Base-by-base conservation (phyloP, 1,284 basidiomycete genomes). In the Trametes pubescens region DNA sequence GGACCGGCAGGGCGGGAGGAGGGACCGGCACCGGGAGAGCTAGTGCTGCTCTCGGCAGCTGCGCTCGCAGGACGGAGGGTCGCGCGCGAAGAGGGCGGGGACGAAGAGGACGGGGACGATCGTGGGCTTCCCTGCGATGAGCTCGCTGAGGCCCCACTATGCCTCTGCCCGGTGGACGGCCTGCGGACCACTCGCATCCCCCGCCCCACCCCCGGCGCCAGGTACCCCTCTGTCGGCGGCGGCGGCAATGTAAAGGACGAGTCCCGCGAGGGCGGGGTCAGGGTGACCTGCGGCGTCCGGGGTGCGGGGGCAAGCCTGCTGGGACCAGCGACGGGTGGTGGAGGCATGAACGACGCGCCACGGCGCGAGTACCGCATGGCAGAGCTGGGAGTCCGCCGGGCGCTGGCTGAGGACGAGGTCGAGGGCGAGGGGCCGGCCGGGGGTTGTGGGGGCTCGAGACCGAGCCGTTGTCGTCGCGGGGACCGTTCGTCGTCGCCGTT, bases 381-480 rank as follows among this genome's bases (percentile, higher is more conserved):
- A 16, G 13, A 22, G 21, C 46, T 37, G 4, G 46, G 10, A 4
- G 35, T 34, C 5, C 18, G 10, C 11, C 52, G 59, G 16, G 21
- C 18, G 35, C 46, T 46, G n/a, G 32, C 13, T 9, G 24, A 6
- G 32, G 58, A 32, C 29, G 29, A 6, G 34, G 58, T 4, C 29
- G 29, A 6, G 34, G 58, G 13, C 22, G 51, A 37, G n/a, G 51
- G 11, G 14, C 32, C 14, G 40, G 32, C 18, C 18, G 58, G 4
- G 24, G 46, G 3, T 13, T 32, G 29, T 32, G 3, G 29, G 29
- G 40, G 38, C 18, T 4, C 24, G 40, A 29, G 35, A 14, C 21
- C 22, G 26, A 61, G 37, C 13, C 59, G 35, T 4, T 46, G 59
- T 4, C 59, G 52, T 7, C n/a, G 51, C 22, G 47, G 14, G 14